Evolutionary conservation across 108 stramenopile species (phyloP).

Genomic region (Chaetoceros muelleri): DNA sequence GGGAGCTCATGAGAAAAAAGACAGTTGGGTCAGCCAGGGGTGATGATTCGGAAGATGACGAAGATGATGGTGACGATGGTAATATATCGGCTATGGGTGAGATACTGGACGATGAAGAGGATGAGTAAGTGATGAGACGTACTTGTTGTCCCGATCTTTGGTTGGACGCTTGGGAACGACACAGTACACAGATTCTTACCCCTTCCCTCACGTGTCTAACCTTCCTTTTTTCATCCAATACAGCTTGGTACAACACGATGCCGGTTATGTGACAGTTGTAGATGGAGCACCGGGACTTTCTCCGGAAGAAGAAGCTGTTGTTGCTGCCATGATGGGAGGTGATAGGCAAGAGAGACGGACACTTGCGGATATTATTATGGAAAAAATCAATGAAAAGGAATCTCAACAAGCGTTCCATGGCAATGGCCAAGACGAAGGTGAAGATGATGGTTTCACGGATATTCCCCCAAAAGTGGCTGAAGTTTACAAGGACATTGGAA

Average conservation of each 20-base stretch:
- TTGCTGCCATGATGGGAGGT: constrained; percentile 69
- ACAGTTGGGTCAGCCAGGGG: neutral
- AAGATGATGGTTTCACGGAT: constrained; percentile 29
- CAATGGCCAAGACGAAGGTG: constrained; percentile 13
- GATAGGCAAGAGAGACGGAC: constrained; percentile 44
- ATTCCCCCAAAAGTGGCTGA: constrained; percentile 89
- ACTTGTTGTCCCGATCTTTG: too few species aligned
- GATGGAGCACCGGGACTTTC: constrained; percentile 49
- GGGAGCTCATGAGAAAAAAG: neutral
- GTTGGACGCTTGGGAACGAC: too few species aligned
- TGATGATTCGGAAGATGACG: constrained; percentile 26
- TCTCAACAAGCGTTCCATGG: constrained; percentile 29
- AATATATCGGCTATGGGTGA: constrained; percentile 32
- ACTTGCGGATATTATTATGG: constrained; percentile 96
- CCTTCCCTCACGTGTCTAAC: too few species aligned
- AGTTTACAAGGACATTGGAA: constrained; percentile 93
- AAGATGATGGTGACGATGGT: constrained; percentile 60
- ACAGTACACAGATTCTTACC: too few species aligned
- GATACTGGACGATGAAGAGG: constrained; percentile 37
- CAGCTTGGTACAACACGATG: constrained; percentile 51
- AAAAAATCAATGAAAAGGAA: constrained; percentile 95
- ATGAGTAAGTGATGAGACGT: constrained; percentile 53
- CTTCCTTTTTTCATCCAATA: neutral
- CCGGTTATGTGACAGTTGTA: constrained; percentile 57
- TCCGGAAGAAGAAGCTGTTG: constrained; percentile 67